Evolutionary conservation across 139 green algal genomes (phyloP).

Genomic region (Asterochloris sp.): DNA sequence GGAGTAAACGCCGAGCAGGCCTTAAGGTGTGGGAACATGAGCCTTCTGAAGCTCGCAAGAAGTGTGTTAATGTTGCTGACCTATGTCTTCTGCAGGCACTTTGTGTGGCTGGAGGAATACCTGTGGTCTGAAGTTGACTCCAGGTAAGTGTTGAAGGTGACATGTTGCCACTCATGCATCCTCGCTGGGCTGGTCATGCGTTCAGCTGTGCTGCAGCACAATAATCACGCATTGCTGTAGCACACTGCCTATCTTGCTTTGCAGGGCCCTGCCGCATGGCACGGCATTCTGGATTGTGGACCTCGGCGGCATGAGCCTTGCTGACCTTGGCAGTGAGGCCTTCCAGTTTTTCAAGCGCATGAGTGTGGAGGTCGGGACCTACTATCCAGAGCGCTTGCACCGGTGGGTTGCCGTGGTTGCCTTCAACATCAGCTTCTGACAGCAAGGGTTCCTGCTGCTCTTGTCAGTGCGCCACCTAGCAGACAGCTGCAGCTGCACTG

Average conservation of each 20-base stretch:
- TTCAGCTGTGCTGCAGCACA: too few relatives aligned
- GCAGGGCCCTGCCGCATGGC: neutral
- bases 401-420: neutral
- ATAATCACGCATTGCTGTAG: too few relatives aligned
- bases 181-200: too few relatives aligned
- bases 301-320: slow-evolving; percentile 9
- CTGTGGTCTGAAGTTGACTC: slow-evolving; percentile 9
- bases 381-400: slow-evolving; percentile 15
- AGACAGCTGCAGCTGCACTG: too few relatives aligned
- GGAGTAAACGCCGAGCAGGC: neutral
- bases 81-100: neutral
- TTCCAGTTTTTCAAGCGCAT: slow-evolving; percentile 22
- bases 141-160: too few relatives aligned
- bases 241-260: too few relatives aligned
- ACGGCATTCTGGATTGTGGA: slow-evolving; percentile 18
- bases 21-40: neutral
- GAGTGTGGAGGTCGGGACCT: slow-evolving; percentile 10
- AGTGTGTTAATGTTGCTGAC: neutral
- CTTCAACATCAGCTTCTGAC: too few relatives aligned
- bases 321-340: slow-evolving; percentile 14
- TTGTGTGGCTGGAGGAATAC: slow-evolving; percentile 17
- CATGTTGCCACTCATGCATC: too few relatives aligned
- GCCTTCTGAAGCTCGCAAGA: neutral
- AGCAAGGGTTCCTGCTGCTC: too few relatives aligned
- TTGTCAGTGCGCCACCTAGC: too few relatives aligned